phyloP scores from a whole-genome alignment of 106 monocot species.

The Agapanthus africanus region DNA sequence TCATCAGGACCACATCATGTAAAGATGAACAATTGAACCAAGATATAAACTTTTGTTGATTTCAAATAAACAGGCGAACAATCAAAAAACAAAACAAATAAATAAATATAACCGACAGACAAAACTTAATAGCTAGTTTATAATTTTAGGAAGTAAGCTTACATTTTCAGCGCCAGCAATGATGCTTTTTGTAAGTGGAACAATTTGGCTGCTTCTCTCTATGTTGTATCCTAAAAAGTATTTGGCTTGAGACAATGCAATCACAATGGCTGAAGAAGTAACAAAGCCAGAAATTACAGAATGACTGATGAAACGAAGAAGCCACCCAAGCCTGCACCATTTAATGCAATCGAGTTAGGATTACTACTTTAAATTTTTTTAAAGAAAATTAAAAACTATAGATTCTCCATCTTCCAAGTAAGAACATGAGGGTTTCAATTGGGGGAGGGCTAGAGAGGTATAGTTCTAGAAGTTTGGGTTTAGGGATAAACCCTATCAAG shows the following conservation, averaged over 20 bases:
- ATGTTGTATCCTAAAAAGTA: slow-evolving; percentile 88
- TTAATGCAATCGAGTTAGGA: neutral
- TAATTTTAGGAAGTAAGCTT: slow-evolving; percentile 11
- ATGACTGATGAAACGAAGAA: slow-evolving; percentile 90
- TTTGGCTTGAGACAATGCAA: slow-evolving; percentile 85
- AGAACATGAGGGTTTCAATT: no score
- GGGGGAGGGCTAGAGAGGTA: no score
- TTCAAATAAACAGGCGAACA: no score
- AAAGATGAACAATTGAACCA: no score
- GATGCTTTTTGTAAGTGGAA: slow-evolving; percentile 75
- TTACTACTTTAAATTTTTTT: no score
- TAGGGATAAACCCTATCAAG: no score
- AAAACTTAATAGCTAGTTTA: neutral
- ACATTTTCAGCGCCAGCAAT: slow-evolving; percentile 71
- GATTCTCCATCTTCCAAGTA: no score
- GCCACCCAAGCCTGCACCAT: slow-evolving; percentile 81
- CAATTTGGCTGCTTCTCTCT: slow-evolving; percentile 74
- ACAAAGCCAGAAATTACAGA: slow-evolving; percentile 97
- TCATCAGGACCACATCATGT: no score
- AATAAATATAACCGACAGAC: neutral
- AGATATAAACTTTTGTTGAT: no score
- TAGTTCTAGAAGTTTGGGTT: no score
- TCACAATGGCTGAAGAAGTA: slow-evolving; percentile 89
- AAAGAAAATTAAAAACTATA: no score
- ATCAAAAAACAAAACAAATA: neutral